These are phyloP conservation scores for Thermothelomyces thermophilus DNA, from an alignment of 2,329 filamentous ascomycete species.

Conservation along the genomic window DNA sequence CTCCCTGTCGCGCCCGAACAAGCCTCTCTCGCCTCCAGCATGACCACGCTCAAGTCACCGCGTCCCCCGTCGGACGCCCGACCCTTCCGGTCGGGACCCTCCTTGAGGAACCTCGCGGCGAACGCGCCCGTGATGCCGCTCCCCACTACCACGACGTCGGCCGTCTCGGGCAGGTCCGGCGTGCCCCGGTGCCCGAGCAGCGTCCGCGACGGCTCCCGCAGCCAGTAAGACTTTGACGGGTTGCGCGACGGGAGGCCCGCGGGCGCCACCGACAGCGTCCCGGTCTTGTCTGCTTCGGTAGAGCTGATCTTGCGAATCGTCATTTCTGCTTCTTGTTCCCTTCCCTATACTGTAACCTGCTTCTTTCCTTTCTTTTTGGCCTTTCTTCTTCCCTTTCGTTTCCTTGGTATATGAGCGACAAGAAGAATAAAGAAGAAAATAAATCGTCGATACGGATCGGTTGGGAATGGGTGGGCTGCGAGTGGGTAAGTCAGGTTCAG, in stretches of 20 bases:
- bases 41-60: conserved; percentile 48
- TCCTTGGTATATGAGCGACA: neutral
- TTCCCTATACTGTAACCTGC: neutral
- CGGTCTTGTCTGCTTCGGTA: neutral
- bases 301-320: conserved; percentile 8
- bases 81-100: conserved; percentile 28
- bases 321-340: no score
- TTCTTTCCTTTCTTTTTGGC: neutral
- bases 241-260: conserved; percentile 53
- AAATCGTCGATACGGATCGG: no score
- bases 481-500: no score
- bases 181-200: conserved; percentile 66
- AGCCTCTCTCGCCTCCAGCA: conserved; percentile 72
- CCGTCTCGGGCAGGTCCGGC: conserved; percentile 50
- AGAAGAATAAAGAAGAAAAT: no score
- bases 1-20: conserved; percentile 81
- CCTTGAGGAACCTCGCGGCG: conserved; percentile 57
- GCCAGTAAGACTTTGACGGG: conserved; percentile 67
- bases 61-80: conserved; percentile 29
- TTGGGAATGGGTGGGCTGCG: neutral
- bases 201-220: conserved; percentile 56
- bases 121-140: conserved; percentile 72
- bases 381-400: neutral
- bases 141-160: conserved; percentile 66
- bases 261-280: conserved; percentile 3